Base-by-base conservation (phyloP, 2,329 filamentous ascomycete genomes). In the Epichloe aotearoae region DNA sequence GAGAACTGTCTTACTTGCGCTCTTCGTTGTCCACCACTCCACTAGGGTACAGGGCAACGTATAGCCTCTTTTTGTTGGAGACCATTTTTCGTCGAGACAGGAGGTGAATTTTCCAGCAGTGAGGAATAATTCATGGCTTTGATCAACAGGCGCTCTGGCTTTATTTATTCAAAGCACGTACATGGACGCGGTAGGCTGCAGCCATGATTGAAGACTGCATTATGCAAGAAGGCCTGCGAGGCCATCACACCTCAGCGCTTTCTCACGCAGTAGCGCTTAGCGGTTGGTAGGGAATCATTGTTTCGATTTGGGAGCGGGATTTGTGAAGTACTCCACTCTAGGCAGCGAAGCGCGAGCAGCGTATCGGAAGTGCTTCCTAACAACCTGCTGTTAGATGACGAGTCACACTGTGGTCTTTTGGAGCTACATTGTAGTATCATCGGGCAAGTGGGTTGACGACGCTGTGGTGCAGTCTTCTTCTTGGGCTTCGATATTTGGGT, bases 41-140 rank as follows among this genome's bases (percentile, higher is more conserved):
- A 42, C 58, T 62, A 4, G 59, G 61, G 43, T 64, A 65, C 1
- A 66, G 53, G 10, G 62, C 63, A 48, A 66, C 53, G 46, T 66
- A 66, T 12, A 67, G 57, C 6, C 63, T 57, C 14, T 60, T 59
- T 62, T 62, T 63, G 51, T 61, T 56, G 23, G 23, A 54, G 37
- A 44, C 50, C 58, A 58, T 56, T 14, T 7, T 37, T 40, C 26
- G 43, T 45, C 10, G 26, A 45, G 43, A 36, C 41, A 5, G 23
- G 41, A 26, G 19, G 17, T 26, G 23, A 14, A 26, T 4, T 6
- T 43, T 26, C 4, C 10, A 43, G 15, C 41, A 11, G 1, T 43
- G 20, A 43, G 2, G 17, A 7, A 43, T n/a, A 43, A 26, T 23
- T 26, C n/a, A 15, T 8, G 41, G 17, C 19, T 43, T 11, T 43